Evolutionary conservation across 2,329 filamentous ascomycete genomes (phyloP).

Genomic region (Calonectria multiphialidica): DNA sequence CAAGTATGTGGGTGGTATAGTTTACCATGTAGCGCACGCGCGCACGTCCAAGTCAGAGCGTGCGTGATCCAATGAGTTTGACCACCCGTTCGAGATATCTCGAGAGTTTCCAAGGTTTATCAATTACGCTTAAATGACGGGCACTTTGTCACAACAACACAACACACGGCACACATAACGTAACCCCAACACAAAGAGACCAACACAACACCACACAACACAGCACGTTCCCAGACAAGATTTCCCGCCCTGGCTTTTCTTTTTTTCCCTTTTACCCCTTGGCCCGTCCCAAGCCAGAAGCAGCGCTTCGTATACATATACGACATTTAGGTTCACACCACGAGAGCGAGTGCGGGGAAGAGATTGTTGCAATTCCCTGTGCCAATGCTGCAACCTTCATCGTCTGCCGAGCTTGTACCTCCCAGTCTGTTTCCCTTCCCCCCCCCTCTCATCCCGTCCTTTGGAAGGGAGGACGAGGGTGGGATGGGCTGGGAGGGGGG

Average conservation of each 20-base stretch:
- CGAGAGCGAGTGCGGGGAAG: neutral
- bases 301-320: neutral
- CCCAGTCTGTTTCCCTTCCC: neutral
- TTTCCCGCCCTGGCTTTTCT: neutral
- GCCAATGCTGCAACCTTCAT: neutral
- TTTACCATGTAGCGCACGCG: too few species aligned
- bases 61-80: neutral
- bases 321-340: neutral
- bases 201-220: neutral
- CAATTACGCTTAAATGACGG: constrained; percentile 3
- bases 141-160: neutral
- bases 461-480: too few species aligned
- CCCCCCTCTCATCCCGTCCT: neutral
- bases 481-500: neutral
- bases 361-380: neutral
- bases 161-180: neutral
- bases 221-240: too few species aligned
- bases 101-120: neutral
- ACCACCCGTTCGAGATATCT: neutral
- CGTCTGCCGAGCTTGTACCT: neutral
- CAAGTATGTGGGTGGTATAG: too few species aligned
- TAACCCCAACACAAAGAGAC: too few species aligned
- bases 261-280: neutral
- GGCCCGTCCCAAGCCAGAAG: neutral
- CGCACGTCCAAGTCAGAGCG: neutral